A percentile compares a stretch with the other conserved stretches of the same genome.
Conservation (phyloP, 2,329 filamentous ascomycete species). For the Venturia oleaginea region DNA sequence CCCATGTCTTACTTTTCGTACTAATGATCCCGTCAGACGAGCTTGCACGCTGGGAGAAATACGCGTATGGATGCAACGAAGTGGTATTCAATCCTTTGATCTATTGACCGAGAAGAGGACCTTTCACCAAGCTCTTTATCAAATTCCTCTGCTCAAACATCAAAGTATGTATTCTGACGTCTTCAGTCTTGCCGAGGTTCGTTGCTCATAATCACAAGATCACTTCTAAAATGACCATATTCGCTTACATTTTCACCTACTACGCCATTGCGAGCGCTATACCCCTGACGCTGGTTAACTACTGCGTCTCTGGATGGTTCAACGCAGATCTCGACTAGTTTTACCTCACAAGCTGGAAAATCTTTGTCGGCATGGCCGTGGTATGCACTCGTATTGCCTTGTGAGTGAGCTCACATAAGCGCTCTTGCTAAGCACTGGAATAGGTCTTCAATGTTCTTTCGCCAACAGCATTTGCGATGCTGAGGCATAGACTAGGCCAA, state of each 20-base stretch:
- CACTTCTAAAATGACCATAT: background rate
- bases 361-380: conserved; percentile 15
- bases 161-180: background rate
- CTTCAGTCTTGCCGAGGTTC: too few relatives aligned
- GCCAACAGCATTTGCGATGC: conserved; percentile 14
- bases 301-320: conserved; percentile 17
- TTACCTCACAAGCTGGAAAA: conserved; percentile 15
- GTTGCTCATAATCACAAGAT: too few relatives aligned
- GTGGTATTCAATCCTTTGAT: conserved; percentile 17
- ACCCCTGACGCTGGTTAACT: conserved; percentile 16
- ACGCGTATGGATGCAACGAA: conserved; percentile 17
- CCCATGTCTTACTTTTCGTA: too few relatives aligned
- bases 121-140: conserved; percentile 15
- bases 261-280: conserved; percentile 16
- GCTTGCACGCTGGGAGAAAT: conserved; percentile 16
- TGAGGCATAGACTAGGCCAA: conserved; percentile 16
- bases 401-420: background rate
- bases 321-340: conserved; percentile 15
- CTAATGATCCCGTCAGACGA: conserved; percentile 14
- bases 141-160: conserved; percentile 16
- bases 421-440: background rate
- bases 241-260: conserved; percentile 12
- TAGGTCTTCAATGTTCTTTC: background rate
- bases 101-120: conserved; percentile 14
- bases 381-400: too few relatives aligned